Conservation (phyloP, 2,329 filamentous ascomycete species). For the Byssochlamys sp. region DNA sequence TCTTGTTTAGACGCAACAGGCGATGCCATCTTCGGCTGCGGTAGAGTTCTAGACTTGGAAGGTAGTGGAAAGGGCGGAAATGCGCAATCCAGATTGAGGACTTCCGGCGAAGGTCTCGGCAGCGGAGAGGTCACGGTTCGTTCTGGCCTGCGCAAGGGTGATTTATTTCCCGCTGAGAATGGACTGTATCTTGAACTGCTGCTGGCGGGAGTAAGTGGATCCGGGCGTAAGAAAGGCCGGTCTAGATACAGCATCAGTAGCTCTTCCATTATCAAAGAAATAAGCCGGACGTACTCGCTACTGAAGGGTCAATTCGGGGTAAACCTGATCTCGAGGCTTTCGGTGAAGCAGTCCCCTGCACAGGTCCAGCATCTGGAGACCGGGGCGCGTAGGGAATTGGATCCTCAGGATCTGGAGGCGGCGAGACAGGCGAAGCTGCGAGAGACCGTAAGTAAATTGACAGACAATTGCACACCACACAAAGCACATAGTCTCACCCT, state of each 20-base stretch:
- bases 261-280: neutral
- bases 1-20: neutral
- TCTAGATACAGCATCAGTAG: constrained; percentile 18
- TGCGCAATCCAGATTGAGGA: constrained; percentile 42
- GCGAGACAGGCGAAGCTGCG: constrained; percentile 17
- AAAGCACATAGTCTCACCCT: constrained; percentile 21
- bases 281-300: constrained; percentile 45
- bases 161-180: constrained; percentile 34
- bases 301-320: constrained; percentile 47
- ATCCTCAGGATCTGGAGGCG: constrained; percentile 13
- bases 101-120: constrained; percentile 36
- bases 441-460: constrained; percentile 14
- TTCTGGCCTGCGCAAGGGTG: constrained; percentile 28
- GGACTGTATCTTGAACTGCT: constrained; percentile 28
- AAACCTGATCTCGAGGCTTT: constrained; percentile 41
- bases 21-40: neutral
- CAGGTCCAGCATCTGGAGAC: neutral
- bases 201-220: constrained; percentile 56
- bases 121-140: constrained; percentile 29
- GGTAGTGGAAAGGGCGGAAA: constrained; percentile 46
- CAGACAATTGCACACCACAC: neutral
- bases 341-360: constrained; percentile 2
- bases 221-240: constrained; percentile 38
- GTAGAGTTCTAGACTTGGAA: constrained; percentile 11
- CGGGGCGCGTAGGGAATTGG: constrained; percentile 4